Base-by-base conservation (phyloP, 1,284 basidiomycete genomes). In the Cystobasidium sp. region DNA sequence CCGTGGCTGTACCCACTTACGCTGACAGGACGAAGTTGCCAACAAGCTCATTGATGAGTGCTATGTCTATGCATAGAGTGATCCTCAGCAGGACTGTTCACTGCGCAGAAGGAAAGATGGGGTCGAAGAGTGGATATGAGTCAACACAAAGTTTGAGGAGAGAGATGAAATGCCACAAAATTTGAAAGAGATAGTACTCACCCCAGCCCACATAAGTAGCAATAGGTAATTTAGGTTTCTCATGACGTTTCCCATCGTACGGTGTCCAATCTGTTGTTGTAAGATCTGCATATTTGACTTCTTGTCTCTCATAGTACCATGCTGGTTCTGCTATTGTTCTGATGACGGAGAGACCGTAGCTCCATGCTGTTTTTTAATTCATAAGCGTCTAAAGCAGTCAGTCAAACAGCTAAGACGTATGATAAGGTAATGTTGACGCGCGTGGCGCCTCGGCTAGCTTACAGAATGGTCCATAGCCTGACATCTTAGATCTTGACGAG, bases 171-270 rank as follows among this genome's bases (percentile, higher is more conserved):
- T 31, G 31, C 31, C 31, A 1, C 2, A 31, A 31, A 31, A 5
- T 31, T 31, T 1, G 31, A 31, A 31, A 31, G 31, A 31, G 31
- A 31, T 31, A 31, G 31, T 31, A 31, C 31, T 31, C 31, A 66
- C 64, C 64, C 64, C 64, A 66, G n/a, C 64, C 64, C 16, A 66
- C 53, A 47, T 66, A 66, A 44, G 41, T 66, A 55, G 51, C 64
- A 43, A 66, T 49, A 46, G 64, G 64, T 16, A 49, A 37, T 47
- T 24, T 63, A 63, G 64, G 49, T n/a, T 22, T 41, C 51, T 24
- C 22, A 22, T 66, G 61, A 14, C 53, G 39, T 52, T 51, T 37
- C 10, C 10, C 47, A 41, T 66, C 64, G 6, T 44, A n/a, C 1
- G 61, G 37, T 24, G 41, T 18, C 56, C 56, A 59, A 31, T 31